These are phyloP conservation scores for Aspergillus ochraceus DNA, from an alignment of 2,329 filamentous ascomycete species.

Conservation along the genomic window DNA sequence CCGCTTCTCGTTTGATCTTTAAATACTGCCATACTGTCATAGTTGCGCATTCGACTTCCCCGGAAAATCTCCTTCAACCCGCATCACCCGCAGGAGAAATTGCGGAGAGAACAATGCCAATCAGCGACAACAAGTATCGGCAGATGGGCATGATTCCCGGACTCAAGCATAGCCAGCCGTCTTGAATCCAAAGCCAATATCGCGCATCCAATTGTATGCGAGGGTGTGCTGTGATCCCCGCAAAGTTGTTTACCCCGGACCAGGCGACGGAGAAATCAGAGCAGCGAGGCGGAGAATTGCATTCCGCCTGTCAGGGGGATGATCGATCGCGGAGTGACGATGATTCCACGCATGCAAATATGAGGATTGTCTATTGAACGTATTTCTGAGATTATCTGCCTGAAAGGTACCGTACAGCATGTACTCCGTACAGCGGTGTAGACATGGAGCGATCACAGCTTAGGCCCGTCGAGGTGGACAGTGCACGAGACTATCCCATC, in stretches of 20 bases:
- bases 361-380: background rate
- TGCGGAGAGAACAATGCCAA: conserved; percentile 12
- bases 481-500: background rate
- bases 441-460: background rate
- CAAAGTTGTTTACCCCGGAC: background rate
- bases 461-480: background rate
- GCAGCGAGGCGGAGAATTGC: conserved; percentile 18
- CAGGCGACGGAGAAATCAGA: conserved; percentile 23
- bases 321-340: background rate
- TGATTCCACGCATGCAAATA: background rate
- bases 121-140: background rate
- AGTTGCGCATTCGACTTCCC: background rate
- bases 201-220: background rate
- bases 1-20: background rate
- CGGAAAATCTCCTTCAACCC: conserved; percentile 9
- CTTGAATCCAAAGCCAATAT: background rate
- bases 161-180: background rate
- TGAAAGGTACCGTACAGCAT: background rate
- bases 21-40: background rate
- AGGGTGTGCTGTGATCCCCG: background rate
- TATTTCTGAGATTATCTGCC: background rate
- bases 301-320: conserved; percentile 18
- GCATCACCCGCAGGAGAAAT: conserved; percentile 8
- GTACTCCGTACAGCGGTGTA: background rate
- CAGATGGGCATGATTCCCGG: background rate